These are phyloP conservation scores for Vinca minor DNA, from an alignment of 257 asterid species.

Conservation along the genomic window DNA sequence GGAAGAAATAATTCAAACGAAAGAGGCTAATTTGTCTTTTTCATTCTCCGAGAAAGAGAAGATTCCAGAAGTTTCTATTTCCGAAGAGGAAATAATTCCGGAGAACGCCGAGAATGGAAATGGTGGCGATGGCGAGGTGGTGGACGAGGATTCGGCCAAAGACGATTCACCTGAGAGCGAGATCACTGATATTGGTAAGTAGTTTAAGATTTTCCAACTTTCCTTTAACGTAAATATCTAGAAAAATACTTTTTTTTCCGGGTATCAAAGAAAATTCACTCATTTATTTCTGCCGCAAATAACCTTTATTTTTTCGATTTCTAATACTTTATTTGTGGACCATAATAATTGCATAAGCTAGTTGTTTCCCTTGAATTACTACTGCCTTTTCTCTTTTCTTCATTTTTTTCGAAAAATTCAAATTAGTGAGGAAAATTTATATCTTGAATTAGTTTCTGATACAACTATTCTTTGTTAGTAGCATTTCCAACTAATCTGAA, in stretches of 20 bases:
- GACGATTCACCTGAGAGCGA: constrained; percentile 56
- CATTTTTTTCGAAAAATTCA: no score
- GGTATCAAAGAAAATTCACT: not conserved
- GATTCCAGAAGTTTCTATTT: constrained; percentile 22
- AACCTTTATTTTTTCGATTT: not conserved
- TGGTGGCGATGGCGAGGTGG: no score
- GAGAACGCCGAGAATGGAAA: constrained; percentile 31
- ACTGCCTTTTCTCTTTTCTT: not conserved
- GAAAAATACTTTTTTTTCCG: no score
- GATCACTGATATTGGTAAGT: constrained; percentile 78
- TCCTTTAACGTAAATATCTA: not conserved
- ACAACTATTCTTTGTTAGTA: no score
- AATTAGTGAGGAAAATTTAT: no score
- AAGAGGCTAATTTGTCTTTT: no score
- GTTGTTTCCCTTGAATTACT: not conserved
- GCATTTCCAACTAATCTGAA: no score
- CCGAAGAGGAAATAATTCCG: constrained; percentile 16
- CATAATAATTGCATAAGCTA: not conserved
- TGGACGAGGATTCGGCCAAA: constrained; percentile 43
- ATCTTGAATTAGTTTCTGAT: no score
- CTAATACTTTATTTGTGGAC: not conserved
- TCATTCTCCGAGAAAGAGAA: constrained; percentile 27
- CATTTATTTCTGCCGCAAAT: not conserved
- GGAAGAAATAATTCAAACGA: not conserved
- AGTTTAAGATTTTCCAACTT: not conserved